Evolutionary conservation across 2,329 filamentous ascomycete species (phyloP), one percentile per base, ranked within the genome.

Genomic region (Phoma herbarum): DNA sequence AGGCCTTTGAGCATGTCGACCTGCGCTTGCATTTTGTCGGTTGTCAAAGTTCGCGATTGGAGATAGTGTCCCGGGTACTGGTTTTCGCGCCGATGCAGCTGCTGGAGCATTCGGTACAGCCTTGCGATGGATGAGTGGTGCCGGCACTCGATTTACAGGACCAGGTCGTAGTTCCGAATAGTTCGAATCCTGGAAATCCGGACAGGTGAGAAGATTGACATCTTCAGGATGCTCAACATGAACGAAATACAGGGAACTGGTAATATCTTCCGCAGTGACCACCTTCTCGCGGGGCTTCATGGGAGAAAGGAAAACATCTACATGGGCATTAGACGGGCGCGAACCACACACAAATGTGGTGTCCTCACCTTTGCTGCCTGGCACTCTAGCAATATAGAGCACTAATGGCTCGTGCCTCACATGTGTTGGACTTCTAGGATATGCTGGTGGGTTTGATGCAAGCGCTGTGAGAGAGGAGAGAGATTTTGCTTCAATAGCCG

Each of bases 381-480:
- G 95, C 0, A 99, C 94, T 65, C 94, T 84, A 33, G 94, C 92
- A 65, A 99, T 96, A 78, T 99, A 99, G 39, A 99, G 85, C 2
- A 89, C 88, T 49, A 98, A 78, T 4, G 92, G 88, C 48, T 92
- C 87, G 62, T 89, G 85, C 62, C 82, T 85, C 68, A 85, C 80
- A 66, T 90, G 88, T 3, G 88, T 86, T 5, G 91, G 90, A 72
- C 91, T 91, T 70, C 90, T 85, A 48, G 92, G 92, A 75, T 96
- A 95, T 68, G 88, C 85, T 45, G 95, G 94, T 41, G 94, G 95
- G 70, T 96, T 92, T 50, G 90, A 86, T 62, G 95, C 94, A 62
- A 97, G 85, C 41, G 85, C 81, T 64, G 92, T 95, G 64, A 99
- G 84, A 52, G 87, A 84, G 52, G 90, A 90, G 43, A 98, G 82